These are phyloP conservation scores for Mucor plumbeus DNA, from an alignment of 371 early-diverging fungal species.

Conservation along the genomic window DNA sequence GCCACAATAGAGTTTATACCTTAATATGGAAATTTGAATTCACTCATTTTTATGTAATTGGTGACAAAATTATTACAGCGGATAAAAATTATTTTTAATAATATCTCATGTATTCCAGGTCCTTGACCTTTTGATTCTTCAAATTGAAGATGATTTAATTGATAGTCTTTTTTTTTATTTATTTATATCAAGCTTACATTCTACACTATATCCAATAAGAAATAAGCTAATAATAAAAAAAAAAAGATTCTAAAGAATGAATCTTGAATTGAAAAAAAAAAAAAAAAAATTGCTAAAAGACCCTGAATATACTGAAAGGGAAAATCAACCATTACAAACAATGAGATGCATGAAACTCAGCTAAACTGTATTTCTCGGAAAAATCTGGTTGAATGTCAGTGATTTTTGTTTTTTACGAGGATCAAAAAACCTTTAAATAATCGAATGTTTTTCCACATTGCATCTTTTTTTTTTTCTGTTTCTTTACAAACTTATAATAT, in stretches of 20 bases:
- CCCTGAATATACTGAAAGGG: conserved; percentile 15
- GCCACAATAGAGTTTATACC: background rate
- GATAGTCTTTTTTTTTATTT: background rate
- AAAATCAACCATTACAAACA: background rate
- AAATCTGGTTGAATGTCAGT: conserved; percentile 22
- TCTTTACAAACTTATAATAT: background rate
- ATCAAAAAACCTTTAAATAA: conserved; percentile 19
- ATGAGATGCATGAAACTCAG: background rate
- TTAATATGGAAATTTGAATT: conserved; percentile 1
- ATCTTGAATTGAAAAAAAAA: background rate
- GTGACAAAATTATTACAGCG: conserved; percentile 8
- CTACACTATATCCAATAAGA: background rate
- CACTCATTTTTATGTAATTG: conserved; percentile 10
- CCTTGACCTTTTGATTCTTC: background rate
- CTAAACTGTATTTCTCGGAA: conserved; percentile 16
- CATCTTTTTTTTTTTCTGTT: background rate
- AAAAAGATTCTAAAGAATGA: background rate
- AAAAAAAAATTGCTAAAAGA: background rate
- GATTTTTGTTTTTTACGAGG: background rate
- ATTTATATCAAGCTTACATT: background rate
- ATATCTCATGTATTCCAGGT: background rate
- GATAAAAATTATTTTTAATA: background rate
- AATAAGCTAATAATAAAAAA: background rate
- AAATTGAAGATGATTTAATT: background rate
- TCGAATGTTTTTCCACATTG: background rate